phyloP scores from a whole-genome alignment of 495 filamentous ascomycete species.

The Astrothelium macrocarpum region DNA sequence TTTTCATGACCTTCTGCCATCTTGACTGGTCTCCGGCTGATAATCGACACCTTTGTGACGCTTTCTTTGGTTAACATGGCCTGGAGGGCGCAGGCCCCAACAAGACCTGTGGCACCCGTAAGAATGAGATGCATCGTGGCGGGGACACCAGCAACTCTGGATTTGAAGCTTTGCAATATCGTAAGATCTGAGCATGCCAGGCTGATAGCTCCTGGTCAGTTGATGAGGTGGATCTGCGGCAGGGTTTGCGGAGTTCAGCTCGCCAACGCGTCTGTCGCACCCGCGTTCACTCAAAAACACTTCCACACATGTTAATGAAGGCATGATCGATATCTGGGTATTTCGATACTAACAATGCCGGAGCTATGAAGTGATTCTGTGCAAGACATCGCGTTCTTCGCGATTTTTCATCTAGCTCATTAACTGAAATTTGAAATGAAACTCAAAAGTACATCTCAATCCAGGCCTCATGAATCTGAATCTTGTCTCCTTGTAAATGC shows the following conservation, averaged over 20 bases:
- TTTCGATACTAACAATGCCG: background rate
- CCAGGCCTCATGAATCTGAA: background rate
- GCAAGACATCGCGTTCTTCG: background rate
- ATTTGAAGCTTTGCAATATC: background rate
- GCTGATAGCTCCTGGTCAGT: background rate
- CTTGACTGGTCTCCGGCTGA: slow-evolving; percentile 54
- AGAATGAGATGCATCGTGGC: slow-evolving; percentile 51
- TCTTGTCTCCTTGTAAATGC: background rate
- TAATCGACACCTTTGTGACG: slow-evolving; percentile 54
- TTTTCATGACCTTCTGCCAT: slow-evolving; percentile 53
- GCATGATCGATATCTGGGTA: background rate
- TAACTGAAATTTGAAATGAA: background rate
- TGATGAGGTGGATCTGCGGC: background rate
- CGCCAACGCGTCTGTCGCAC: background rate
- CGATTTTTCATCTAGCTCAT: background rate
- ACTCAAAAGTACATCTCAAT: background rate
- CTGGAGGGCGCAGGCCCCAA: slow-evolving; percentile 55
- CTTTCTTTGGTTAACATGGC: slow-evolving; percentile 49
- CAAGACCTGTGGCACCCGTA: slow-evolving; percentile 64
- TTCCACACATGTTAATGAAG: background rate
- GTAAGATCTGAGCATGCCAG: background rate
- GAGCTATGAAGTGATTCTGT: background rate
- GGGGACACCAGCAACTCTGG: background rate
- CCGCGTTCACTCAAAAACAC: background rate
- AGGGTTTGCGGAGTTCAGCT: background rate